Base-by-base conservation (phyloP, 75 land plant genomes). In the Pinus tabuliformis region DNA sequence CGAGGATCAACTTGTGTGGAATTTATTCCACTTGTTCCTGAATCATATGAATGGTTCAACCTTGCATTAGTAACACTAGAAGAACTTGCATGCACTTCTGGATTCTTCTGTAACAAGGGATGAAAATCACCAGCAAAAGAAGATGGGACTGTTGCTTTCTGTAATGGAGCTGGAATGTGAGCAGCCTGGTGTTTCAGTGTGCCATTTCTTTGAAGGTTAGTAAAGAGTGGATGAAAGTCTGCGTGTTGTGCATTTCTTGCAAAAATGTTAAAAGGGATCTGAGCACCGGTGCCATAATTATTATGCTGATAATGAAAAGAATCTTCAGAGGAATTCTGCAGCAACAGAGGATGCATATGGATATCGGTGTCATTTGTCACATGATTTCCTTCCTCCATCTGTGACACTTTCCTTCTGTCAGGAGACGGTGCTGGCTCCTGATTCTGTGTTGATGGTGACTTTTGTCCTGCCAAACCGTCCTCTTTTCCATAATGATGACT, bases 321-420 rank as follows among this genome's bases (percentile, higher is more conserved):
- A 36, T 73, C 87, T 72, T 81, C 85, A 54, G 74, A 75, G 61
- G 84, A 73, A 57, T 76, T 77, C 71, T 87, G 83, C 80, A 93
- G 88, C 56, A 93, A 76, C 58, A 93, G 60, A 64, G 95, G 95
- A 89, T 93, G 95, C 95, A 93, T 83, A 37, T 85, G 86, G 70
- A 90, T 78, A 66, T 87, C 90, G 5, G 39, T 59, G 36, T 62
- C 75, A 17, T 16, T 28, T 28, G 33, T 74, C 28, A 60, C 63
- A 24, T 22, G 36, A 59, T 74, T 54, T 57, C 17, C 70, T 57
- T 6, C 73, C 57, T 59, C 63, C 73, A 21, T 60, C 75, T 74
- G 75, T 39, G 75, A 16, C 6, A 30, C 20, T 71, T 59, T 24
- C 72, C 28, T 3, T 20, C 3, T 57, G 12, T 59, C 73, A 74